phyloP scores from a whole-genome alignment of 768 basidiomycete genomes.

The Russula compacta region DNA sequence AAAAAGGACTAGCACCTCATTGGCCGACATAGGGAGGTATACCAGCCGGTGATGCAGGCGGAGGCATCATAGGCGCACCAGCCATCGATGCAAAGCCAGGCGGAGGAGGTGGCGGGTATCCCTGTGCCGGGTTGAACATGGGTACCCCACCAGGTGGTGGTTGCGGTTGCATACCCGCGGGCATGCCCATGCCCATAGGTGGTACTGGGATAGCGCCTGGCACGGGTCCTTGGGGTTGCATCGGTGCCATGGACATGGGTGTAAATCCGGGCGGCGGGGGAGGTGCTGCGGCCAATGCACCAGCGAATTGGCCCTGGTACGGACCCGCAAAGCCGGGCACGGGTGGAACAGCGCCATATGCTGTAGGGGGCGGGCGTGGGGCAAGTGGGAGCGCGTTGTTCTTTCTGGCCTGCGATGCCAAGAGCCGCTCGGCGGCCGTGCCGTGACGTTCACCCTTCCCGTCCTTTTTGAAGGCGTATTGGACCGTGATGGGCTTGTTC shows the following conservation, averaged over 20 bases:
- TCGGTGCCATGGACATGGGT: slow-evolving; percentile 40
- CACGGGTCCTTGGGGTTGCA: slow-evolving; percentile 32
- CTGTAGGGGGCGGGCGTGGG: slow-evolving; percentile 66
- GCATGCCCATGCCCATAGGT: slow-evolving; percentile 10
- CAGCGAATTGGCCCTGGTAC: slow-evolving; percentile 91
- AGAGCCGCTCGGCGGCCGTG: slow-evolving; percentile 89
- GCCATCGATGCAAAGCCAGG: slow-evolving; percentile 46
- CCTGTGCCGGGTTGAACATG: slow-evolving; percentile 36
- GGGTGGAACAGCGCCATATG: slow-evolving; percentile 56
- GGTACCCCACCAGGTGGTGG: slow-evolving; percentile 31
- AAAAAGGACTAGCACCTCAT: background rate
- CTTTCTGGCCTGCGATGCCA: slow-evolving; percentile 92
- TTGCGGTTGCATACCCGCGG: slow-evolving; percentile 3
- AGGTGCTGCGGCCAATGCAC: slow-evolving; percentile 56
- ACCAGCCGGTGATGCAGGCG: slow-evolving; percentile 32
- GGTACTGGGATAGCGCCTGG: slow-evolving; percentile 29
- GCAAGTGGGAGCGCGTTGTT: slow-evolving; percentile 83
- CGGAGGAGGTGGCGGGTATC: slow-evolving; percentile 56
- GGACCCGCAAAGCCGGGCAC: slow-evolving; percentile 66
- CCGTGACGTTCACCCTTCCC: slow-evolving; percentile 98
- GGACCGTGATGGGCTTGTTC: slow-evolving; percentile 96
- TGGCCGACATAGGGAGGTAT: slow-evolving; percentile 12
- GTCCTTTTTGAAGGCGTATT: slow-evolving; percentile 99
- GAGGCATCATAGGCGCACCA: slow-evolving; percentile 31
- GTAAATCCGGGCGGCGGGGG: slow-evolving; percentile 78